phyloP scores from a whole-genome alignment of 192 early-diverging fungal genomes.

The Backusella tuberculispora region DNA sequence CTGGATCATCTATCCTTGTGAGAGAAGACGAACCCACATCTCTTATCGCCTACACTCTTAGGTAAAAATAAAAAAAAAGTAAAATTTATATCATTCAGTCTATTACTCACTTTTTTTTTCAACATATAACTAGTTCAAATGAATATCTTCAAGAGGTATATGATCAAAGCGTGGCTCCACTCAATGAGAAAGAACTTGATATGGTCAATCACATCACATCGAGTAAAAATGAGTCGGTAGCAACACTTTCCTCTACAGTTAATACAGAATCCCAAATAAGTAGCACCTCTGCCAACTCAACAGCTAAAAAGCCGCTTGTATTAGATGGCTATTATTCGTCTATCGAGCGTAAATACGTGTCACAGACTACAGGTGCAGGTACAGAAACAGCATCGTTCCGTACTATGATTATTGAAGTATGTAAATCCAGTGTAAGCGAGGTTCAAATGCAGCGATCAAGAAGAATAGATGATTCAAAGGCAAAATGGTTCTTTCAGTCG shows the following conservation, averaged over 20 bases:
- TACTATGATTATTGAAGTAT: constrained; percentile 33
- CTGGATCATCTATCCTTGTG: constrained; percentile 79
- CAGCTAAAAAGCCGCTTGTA: neutral
- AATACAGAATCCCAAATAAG: constrained; percentile 2
- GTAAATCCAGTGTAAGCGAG: constrained; percentile 21
- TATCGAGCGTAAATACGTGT: constrained; percentile 35
- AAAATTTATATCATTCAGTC: neutral
- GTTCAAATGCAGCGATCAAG: neutral
- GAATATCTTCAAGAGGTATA: constrained; percentile 48
- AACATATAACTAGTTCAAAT: constrained; percentile 39
- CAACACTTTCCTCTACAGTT: constrained; percentile 1
- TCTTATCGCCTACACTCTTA: constrained; percentile 87
- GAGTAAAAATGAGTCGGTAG: neutral
- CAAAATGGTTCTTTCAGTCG: neutral
- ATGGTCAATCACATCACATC: neutral
- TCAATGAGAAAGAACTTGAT: neutral
- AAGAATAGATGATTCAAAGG: constrained; percentile 14
- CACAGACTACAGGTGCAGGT: constrained; percentile 21
- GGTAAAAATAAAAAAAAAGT: constrained; percentile 43
- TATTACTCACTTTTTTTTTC: neutral
- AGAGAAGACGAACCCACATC: constrained; percentile 89
- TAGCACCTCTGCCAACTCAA: neutral
- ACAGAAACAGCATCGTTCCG: constrained; percentile 34
- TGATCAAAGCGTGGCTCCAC: neutral
- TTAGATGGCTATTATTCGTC: constrained; percentile 33